phyloP scores from a whole-genome alignment of 2,329 filamentous ascomycete genomes.

The Aspergillus sp. region DNA sequence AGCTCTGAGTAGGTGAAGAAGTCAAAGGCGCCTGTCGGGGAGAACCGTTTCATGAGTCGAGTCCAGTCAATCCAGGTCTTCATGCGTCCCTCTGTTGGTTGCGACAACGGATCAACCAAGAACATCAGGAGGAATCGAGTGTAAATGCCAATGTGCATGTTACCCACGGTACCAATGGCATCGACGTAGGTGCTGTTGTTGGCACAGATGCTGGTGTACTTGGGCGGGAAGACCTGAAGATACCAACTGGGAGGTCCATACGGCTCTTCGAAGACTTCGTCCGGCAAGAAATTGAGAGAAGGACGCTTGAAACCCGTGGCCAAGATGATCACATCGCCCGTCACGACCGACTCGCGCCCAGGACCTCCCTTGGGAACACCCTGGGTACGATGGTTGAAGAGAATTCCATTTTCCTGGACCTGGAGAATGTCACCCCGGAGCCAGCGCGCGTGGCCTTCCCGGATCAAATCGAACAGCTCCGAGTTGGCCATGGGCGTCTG shows the following conservation, averaged over 20 bases:
- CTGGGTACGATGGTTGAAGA: constrained; percentile 63
- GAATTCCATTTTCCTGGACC: constrained; percentile 58
- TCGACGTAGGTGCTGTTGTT: constrained; percentile 81
- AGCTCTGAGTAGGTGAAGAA: constrained; percentile 86
- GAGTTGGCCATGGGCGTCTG: constrained; percentile 85
- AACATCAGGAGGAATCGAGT: constrained; percentile 83
- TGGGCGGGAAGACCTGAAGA: constrained; percentile 74
- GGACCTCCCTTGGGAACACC: constrained; percentile 72
- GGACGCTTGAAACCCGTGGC: constrained; percentile 77
- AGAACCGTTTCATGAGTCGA: constrained; percentile 58
- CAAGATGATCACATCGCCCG: constrained; percentile 72
- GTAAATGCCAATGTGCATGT: constrained; percentile 87
- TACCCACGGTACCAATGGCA: constrained; percentile 74
- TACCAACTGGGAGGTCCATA: constrained; percentile 84
- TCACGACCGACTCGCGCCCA: constrained; percentile 58
- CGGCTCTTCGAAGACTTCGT: constrained; percentile 63
- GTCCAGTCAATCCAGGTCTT: constrained; percentile 83
- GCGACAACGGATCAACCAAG: constrained; percentile 67
- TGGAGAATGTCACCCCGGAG: constrained; percentile 69
- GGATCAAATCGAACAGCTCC: constrained; percentile 69
- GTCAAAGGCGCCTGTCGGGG: constrained; percentile 71
- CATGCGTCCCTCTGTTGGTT: constrained; percentile 69
- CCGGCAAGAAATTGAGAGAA: constrained; percentile 64
- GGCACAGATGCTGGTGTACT: constrained; percentile 64
- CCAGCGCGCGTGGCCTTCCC: constrained; percentile 67